Evolutionary conservation across 352 stramenopile genomes (phyloP), one percentile per base, ranked within the genome.

Genomic region (Globisporangium viniferum): DNA sequence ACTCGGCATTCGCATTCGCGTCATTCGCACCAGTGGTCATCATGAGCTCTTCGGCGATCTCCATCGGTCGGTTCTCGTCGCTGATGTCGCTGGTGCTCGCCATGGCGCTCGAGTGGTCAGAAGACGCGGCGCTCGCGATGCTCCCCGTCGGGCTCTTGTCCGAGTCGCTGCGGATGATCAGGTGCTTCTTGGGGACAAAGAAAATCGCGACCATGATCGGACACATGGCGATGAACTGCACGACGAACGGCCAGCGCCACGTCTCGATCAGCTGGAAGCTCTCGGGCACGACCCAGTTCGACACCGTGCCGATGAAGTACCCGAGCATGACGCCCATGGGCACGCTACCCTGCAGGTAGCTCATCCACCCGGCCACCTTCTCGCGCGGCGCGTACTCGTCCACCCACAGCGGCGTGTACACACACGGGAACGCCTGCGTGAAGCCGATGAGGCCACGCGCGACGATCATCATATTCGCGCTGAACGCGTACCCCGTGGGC

Each of bases 291-390:
- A 95, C 67, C 86, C 86, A 93, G 61, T 93, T 93, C 58, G 82
- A 89, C 2, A 95, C 83, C 0, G 83, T 92, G 53, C 88, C 88
- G 20, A 85, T 80, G 59, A 95, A 92, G 64, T 95, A 95, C 20
- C 88, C 88, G 62, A 95, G 77, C 85, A 92, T 95, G 70, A 95
- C 83, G 58, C 88, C 88, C 76, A 95, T 89, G 33, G 88, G 85
- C 22, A 93, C 84, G 27, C 82, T 92, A 44, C 84, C 88, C 66
- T 95, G 88, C 22, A 95, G 67, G 39, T 92, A 95, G 66, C 83
- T 93, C 86, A 95, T 94, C 85, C 88, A 95, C 7, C 82, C 82
- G 0, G 84, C 86, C 1, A 92, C 82, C 56, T 91, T 89, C 48
- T 89, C 86, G 5, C 85, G 65, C 3, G 88, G 86, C 55, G 84